Base-by-base conservation (phyloP, 2,329 filamentous ascomycete species). In the Penicillium verrucosum region DNA sequence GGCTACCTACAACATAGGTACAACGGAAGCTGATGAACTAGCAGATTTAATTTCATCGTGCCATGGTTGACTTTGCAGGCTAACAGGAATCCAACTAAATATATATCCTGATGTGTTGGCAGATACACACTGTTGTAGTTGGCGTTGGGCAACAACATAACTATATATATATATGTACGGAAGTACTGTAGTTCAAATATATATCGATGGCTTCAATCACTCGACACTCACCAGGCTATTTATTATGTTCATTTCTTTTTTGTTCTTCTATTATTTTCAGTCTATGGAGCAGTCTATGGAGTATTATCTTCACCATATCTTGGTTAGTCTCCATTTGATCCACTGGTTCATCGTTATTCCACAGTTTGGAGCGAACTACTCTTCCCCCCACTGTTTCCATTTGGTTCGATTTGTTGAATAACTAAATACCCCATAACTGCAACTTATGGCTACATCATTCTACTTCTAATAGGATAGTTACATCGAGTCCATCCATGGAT, bases 81-180 rank as follows among this genome's bases (percentile, higher is more conserved):
- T 47, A 54, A 5, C 5, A 50, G 12, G 14, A 40, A 30, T 40
- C 29, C 4, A 25, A 37, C 21, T 46, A 54, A 40, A 46, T 45
- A 38, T 48, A 29, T 49, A 23, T 32, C 44, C 11, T 58, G 62
- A 63, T 65, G 64, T 47, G 64, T 50, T 66, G 64, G 64, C 63
- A 59, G 40, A 40, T 44, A 21, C 21, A 21, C 21, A 21, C 21
- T 21, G 21, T 10, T 23, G 34, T 27, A 41, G 6, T 36, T 11
- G 11, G 14, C n/a, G 49, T 60, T 56, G 54, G 60, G 58, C 62
- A 60, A 38, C 58, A 48, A 60, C 30, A 25, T 49, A 18, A 18
- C 18, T 18, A 48, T 54, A 47, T 34, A 48, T 54, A 47, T 34
- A 34, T 34, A 32, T 32, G 14, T 32, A 21, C 21, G 21, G 21